phyloP scores from a whole-genome alignment of 73 alveolate species.

The Tetrahymena malaccensis region DNA sequence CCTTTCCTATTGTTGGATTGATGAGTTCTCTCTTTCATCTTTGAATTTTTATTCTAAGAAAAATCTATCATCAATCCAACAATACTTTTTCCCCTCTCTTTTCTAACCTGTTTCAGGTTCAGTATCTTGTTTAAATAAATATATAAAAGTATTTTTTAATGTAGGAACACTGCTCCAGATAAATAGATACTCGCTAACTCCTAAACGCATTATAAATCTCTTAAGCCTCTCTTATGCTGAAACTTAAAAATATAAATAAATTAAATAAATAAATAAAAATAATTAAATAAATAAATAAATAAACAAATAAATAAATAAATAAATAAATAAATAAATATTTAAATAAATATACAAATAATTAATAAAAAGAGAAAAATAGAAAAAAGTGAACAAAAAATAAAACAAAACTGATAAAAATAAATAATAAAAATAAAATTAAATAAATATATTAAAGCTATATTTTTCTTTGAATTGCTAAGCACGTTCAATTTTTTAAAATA shows the following conservation, averaged over 20 bases:
- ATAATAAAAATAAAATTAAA: too few relatives aligned
- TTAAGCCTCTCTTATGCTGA: neutral
- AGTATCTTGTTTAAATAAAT: neutral
- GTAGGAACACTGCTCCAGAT: neutral
- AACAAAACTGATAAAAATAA: too few relatives aligned
- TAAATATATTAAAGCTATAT: too few relatives aligned
- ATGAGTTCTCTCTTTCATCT: neutral
- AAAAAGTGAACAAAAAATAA: too few relatives aligned
- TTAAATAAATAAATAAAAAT: too few relatives aligned
- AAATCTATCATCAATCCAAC: neutral
- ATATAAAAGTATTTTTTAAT: neutral
- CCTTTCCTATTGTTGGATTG: neutral
- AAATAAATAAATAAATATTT: too few relatives aligned
- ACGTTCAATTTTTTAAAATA: too few relatives aligned
- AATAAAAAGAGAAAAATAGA: too few relatives aligned
- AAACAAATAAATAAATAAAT: too few relatives aligned
- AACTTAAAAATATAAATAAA: neutral
- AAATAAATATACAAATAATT: too few relatives aligned
- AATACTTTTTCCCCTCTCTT: neutral
- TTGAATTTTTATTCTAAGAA: neutral
- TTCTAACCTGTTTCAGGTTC: neutral
- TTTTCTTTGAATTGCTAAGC: too few relatives aligned
- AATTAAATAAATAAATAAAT: too few relatives aligned
- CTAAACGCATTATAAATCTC: neutral
- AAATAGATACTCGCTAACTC: neutral